Percentiles rank a stretch among this genome's conserved stretches.
These are phyloP conservation scores for Serendipita sp. DNA, from an alignment of 768 basidiomycete genomes.

Conservation along the genomic window DNA sequence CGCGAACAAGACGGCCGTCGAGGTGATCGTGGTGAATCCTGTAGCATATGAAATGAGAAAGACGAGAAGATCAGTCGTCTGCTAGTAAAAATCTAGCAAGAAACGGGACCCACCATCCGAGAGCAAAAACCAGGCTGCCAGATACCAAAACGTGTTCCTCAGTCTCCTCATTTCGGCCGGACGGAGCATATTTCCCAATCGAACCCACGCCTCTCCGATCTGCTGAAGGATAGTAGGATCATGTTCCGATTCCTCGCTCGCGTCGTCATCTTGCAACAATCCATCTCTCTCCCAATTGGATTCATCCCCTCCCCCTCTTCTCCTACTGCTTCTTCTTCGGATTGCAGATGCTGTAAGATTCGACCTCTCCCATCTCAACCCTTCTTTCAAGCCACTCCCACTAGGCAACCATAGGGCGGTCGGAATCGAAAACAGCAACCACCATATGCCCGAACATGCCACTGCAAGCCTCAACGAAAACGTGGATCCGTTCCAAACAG, in stretches of 20 bases:
- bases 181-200: slow-evolving; percentile 56
- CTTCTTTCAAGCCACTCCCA: slow-evolving; percentile 8
- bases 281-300: too few species aligned
- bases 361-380: slow-evolving; percentile 6
- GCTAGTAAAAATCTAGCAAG: background rate
- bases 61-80: background rate
- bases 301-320: too few species aligned
- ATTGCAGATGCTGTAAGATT: background rate
- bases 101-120: slow-evolving; percentile 50
- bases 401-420: slow-evolving; percentile 59
- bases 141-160: slow-evolving; percentile 72
- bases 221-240: slow-evolving; percentile 35
- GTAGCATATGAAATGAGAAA: background rate
- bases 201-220: slow-evolving; percentile 53
- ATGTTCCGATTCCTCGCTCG: slow-evolving; percentile 5
- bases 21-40: slow-evolving; percentile 88
- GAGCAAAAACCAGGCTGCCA: slow-evolving; percentile 87
- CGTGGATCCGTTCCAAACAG: slow-evolving; percentile 52
- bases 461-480: slow-evolving; percentile 69
- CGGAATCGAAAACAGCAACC: slow-evolving; percentile 68
- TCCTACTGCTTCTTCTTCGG: background rate
- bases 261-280: slow-evolving; percentile 8
- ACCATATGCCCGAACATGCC: slow-evolving; percentile 73
- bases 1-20: slow-evolving; percentile 80
- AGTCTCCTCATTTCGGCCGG: slow-evolving; percentile 58